Percentiles rank a stretch among this genome's conserved stretches.
Conservation (phyloP, 2,329 filamentous ascomycete genomes). For the Colletotrichum melonis region DNA sequence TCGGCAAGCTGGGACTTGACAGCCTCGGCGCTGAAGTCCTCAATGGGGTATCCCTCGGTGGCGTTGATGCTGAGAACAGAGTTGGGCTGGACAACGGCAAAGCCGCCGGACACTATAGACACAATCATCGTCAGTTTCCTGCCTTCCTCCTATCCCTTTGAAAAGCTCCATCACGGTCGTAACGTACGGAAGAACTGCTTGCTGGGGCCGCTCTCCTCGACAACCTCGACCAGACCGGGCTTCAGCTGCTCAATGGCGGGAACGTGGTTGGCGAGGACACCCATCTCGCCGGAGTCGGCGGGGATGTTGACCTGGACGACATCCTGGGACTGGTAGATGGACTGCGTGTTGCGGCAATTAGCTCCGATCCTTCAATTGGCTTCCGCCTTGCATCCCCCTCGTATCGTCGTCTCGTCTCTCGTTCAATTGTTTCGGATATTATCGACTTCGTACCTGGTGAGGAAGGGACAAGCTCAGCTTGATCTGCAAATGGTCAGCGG, state of each 20-base stretch:
- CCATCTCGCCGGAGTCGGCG: slow-evolving; percentile 98
- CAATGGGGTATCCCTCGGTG: slow-evolving; percentile 92
- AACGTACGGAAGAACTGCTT: slow-evolving; percentile 99
- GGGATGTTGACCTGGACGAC: slow-evolving; percentile 98
- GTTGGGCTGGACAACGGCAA: slow-evolving; percentile 95
- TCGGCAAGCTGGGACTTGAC: slow-evolving; percentile 92
- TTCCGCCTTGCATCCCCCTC: slow-evolving; percentile 24
- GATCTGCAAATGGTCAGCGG: slow-evolving; percentile 68
- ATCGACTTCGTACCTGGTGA: slow-evolving; percentile 84
- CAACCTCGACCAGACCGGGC: slow-evolving; percentile 93
- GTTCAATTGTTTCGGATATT: slow-evolving; percentile 9
- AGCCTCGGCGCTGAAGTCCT: slow-evolving; percentile 94
- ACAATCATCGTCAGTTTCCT: slow-evolving; percentile 31
- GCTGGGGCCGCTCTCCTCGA: slow-evolving; percentile 88
- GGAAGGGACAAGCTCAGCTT: slow-evolving; percentile 98
- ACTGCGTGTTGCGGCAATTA: slow-evolving; percentile 69
- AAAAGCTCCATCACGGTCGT: slow-evolving; percentile 31
- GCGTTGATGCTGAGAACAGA: slow-evolving; percentile 98
- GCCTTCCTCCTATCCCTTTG: slow-evolving; percentile 30
- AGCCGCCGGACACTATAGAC: slow-evolving; percentile 89
- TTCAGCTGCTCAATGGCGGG: slow-evolving; percentile 99
- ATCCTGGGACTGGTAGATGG: slow-evolving; percentile 75
- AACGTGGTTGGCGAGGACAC: slow-evolving; percentile 98
- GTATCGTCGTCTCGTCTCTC: slow-evolving; percentile 11
- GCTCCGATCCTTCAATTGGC: slow-evolving; percentile 46